Conservation (phyloP, 352 stramenopile genomes). For the Globisporangium spiculum region DNA sequence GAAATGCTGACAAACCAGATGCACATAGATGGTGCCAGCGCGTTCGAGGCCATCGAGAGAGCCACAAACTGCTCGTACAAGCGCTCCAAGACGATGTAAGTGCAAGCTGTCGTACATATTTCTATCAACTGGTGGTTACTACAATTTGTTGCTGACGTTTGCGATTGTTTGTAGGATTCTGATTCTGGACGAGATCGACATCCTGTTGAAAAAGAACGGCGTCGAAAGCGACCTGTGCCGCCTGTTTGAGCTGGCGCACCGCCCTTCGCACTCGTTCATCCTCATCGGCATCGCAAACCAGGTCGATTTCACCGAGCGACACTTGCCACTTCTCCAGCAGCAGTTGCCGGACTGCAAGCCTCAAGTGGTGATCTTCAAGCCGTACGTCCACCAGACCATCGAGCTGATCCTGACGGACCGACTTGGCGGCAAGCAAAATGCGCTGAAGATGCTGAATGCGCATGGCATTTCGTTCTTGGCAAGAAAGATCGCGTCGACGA, state of each 20-base stretch:
- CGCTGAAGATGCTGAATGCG: conserved; percentile 53
- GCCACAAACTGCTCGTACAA: conserved; percentile 41
- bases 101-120: neutral
- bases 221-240: conserved; percentile 69
- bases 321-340: conserved; percentile 55
- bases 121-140: neutral
- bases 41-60: conserved; percentile 66
- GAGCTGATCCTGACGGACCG: conserved; percentile 71
- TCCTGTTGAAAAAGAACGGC: conserved; percentile 59
- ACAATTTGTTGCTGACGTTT: neutral
- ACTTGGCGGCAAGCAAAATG: conserved; percentile 41
- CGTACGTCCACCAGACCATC: conserved; percentile 79
- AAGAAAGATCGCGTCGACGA: conserved; percentile 75
- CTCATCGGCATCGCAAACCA: conserved; percentile 83
- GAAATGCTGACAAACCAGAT: conserved; percentile 43
- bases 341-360: conserved; percentile 52
- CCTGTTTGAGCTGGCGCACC: conserved; percentile 78
- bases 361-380: conserved; percentile 73
- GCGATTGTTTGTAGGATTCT: conserved; percentile 39
- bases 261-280: conserved; percentile 54
- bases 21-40: conserved; percentile 40
- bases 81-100: conserved; percentile 54
- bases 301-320: conserved; percentile 82
- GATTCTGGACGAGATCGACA: conserved; percentile 82
- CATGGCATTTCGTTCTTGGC: conserved; percentile 78